phyloP scores from a whole-genome alignment of 768 basidiomycete genomes.

The Tricholoma sp. region DNA sequence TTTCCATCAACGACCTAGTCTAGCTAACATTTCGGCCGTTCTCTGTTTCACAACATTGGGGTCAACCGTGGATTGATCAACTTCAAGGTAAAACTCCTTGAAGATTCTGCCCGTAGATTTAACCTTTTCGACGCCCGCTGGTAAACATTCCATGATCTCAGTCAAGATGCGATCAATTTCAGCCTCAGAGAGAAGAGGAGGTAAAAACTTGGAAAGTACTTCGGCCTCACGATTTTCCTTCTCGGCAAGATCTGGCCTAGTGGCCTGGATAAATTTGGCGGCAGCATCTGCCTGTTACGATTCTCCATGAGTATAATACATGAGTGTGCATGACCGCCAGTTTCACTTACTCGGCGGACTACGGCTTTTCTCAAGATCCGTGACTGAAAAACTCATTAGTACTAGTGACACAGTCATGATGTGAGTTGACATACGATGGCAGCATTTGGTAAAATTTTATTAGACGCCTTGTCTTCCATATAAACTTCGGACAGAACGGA shows the following conservation, averaged over 20 bases:
- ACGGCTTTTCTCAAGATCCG: slow-evolving; percentile 56
- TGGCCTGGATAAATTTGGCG: slow-evolving; percentile 47
- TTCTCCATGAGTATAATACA: neutral
- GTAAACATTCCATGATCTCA: slow-evolving; percentile 31
- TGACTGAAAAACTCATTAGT: neutral
- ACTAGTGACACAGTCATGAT: neutral
- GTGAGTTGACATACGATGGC: slow-evolving; percentile 31
- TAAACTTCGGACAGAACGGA: slow-evolving; percentile 69
- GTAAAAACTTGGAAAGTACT: slow-evolving; percentile 51
- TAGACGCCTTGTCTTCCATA: slow-evolving; percentile 54
- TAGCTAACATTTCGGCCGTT: slow-evolving; percentile 33
- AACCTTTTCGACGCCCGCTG: slow-evolving; percentile 20
- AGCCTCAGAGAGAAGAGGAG: slow-evolving; percentile 50
- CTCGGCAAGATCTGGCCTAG: slow-evolving; percentile 60
- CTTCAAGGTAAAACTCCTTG: slow-evolving; percentile 56
- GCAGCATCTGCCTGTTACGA: slow-evolving; percentile 52
- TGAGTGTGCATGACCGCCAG: neutral
- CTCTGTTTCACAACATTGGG: slow-evolving; percentile 50
- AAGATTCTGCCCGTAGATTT: slow-evolving; percentile 47
- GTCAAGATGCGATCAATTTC: slow-evolving; percentile 51
- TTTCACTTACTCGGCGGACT: slow-evolving; percentile 48
- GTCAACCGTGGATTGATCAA: slow-evolving; percentile 59
- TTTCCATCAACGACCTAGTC: neutral
- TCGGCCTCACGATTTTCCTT: slow-evolving; percentile 57
- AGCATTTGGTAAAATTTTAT: slow-evolving; percentile 38